phyloP scores from a whole-genome alignment of 306 rosid genomes.

The Trifolium subterraneum region DNA sequence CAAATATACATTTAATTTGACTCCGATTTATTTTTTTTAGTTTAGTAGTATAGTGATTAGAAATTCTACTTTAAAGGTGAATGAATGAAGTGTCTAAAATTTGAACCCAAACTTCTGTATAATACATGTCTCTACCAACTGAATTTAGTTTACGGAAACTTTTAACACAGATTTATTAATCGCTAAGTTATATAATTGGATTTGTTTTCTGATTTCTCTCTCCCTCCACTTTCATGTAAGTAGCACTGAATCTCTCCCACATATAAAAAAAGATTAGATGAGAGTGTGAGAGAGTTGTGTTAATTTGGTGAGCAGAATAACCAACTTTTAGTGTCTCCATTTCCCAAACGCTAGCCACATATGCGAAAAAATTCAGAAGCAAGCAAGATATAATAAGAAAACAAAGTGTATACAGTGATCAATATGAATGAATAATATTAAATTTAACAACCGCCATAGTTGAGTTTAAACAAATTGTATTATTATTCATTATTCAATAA shows the following conservation, averaged over 20 bases:
- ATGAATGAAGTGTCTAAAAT: no score
- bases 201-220: conserved; percentile 30
- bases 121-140: no score
- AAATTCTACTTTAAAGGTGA: no score
- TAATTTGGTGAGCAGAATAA: background rate
- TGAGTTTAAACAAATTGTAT: conserved; percentile 8
- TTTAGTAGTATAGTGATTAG: no score
- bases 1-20: no score
- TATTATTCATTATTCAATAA: no score
- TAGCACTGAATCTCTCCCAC: background rate
- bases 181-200: conserved; percentile 5
- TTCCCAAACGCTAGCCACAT: background rate
- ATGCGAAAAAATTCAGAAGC: conserved; percentile 25
- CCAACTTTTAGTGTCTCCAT: background rate
- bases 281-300: background rate
- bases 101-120: no score
- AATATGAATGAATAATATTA: background rate
- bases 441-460: conserved; percentile 26
- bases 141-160: no score
- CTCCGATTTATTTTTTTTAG: no score
- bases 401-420: background rate
- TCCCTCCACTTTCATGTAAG: background rate
- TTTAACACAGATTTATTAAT: conserved; percentile 38
- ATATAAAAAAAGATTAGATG: background rate
- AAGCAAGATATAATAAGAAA: background rate